Evolutionary conservation across 108 stramenopile species (phyloP).

Genomic region (Stephanodiscus triporus): DNA sequence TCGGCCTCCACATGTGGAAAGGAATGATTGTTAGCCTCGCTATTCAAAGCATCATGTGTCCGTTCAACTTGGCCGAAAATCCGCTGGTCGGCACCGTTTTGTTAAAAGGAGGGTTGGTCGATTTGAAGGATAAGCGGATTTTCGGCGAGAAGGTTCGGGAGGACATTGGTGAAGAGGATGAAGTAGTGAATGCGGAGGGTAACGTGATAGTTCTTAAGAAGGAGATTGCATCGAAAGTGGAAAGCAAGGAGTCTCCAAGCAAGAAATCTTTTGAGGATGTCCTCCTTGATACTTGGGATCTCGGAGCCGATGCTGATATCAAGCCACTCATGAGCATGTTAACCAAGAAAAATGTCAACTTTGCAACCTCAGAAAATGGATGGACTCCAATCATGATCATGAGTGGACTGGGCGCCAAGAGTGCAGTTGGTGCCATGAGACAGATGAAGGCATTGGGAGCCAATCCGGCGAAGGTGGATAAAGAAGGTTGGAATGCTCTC

Average conservation of each 20-base stretch:
- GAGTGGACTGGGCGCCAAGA: conserved; percentile 67
- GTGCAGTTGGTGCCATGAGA: conserved; percentile 57
- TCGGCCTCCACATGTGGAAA: conserved; percentile 84
- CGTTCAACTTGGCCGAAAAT: conserved; percentile 80
- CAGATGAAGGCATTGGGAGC: conserved; percentile 71
- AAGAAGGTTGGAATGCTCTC: conserved; percentile 87
- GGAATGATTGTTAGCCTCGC: conserved; percentile 90
- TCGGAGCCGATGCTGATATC: conserved; percentile 77
- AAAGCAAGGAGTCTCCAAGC: conserved; percentile 19
- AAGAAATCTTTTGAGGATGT: conserved; percentile 68
- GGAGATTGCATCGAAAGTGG: conserved; percentile 25
- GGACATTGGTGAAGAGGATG: conserved; percentile 69
- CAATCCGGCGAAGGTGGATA: conserved; percentile 70
- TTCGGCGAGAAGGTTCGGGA: conserved; percentile 73
- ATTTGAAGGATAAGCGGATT: conserved; percentile 58
- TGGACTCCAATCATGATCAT: conserved; percentile 91
- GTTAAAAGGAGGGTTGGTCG: conserved; percentile 52
- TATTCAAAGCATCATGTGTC: conserved; percentile 87
- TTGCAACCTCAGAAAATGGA: conserved; percentile 69
- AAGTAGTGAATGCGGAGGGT: conserved; percentile 68
- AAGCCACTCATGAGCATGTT: conserved; percentile 59
- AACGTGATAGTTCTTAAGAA: conserved; percentile 58
- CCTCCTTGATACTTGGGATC: conserved; percentile 90
- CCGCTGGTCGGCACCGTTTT: conserved; percentile 62
- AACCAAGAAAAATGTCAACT: conserved; percentile 78